Base-by-base conservation (phyloP, 2,329 filamentous ascomycete species). In the Cytospora piceae region DNA sequence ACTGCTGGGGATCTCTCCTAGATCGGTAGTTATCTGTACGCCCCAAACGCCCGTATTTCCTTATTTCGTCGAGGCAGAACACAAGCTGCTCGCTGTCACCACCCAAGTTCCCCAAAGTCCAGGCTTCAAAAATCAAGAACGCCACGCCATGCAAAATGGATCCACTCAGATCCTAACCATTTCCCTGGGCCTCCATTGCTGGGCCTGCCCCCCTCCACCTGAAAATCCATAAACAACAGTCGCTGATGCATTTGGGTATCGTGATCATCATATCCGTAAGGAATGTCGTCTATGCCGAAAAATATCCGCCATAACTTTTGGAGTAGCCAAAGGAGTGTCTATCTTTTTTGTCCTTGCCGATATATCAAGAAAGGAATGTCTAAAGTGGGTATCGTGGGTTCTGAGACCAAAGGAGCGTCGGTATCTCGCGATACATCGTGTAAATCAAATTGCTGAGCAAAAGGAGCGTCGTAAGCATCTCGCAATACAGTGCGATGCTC, bases 171-270 rank as follows among this genome's bases (percentile, higher is more conserved):
- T 57, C 34, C 63, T 20, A 17, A 55, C 54, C 54, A 27, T 31
- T 37, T 32, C 39, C 58, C 22, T 49, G 14, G 39, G 46, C 55
- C 56, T 34, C 63, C 58, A 12, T 42, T 22, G 49, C 55, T 51
- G 59, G 32, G 54, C 58, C 57, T 63, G 42, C 66, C 63, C 66
- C 63, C 58, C 52, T 56, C 55, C 54, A 58, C 31, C 37, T 34
- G 32, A 53, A 49, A 64, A 46, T 64, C 51, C 52, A 64, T 57
- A 57, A 60, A 63, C 59, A 67, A 55, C 78, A 82, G 80, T 81
- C 82, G 83, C 82, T 83, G 55, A 84, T 85, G 82, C 82, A 83
- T 77, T 81, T 80, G 80, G 78, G 79, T 77, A 79, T 79, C 75
- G 75, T 78, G 72, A 74, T 76, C 75, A 74, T 75, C 71, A 68